Percentiles rank a stretch among this genome's conserved stretches.
Evolutionary conservation across 2,329 filamentous ascomycete species (phyloP).

Genomic region (Aspergillus jensenii): DNA sequence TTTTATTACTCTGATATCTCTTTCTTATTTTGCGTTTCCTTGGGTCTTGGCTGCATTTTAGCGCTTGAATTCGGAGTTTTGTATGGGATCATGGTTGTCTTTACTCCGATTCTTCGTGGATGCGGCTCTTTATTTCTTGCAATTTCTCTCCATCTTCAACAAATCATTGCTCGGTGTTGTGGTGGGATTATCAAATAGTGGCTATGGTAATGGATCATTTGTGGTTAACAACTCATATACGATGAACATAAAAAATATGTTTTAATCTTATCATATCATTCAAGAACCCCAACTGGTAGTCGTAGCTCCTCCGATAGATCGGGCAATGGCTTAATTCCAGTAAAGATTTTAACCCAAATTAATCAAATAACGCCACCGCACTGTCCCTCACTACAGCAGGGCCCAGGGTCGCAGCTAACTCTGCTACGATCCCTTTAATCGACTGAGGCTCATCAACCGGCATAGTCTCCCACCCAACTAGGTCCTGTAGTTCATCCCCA

Average conservation of each 20-base stretch:
- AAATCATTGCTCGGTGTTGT: conserved; percentile 10
- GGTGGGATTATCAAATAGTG: background rate
- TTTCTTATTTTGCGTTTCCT: background rate
- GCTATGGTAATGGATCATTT: background rate
- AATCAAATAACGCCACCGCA: conserved; percentile 42
- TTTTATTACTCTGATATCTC: background rate
- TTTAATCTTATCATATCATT: background rate
- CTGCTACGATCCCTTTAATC: conserved; percentile 48
- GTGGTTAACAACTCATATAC: background rate
- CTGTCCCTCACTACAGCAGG: conserved; percentile 43
- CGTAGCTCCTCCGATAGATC: too few relatives aligned
- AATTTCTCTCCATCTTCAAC: background rate
- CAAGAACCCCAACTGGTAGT: background rate
- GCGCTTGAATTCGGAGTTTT: background rate
- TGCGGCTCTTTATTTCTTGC: background rate
- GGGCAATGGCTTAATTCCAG: background rate
- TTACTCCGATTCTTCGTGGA: too few relatives aligned
- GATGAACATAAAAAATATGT: background rate
- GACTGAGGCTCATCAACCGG: conserved; percentile 43
- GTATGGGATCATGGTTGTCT: background rate
- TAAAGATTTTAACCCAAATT: background rate
- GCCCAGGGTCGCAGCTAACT: conserved; percentile 47
- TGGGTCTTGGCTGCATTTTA: conserved; percentile 8
- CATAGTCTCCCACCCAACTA: conserved; percentile 48
- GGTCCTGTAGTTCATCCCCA: conserved; percentile 31